A percentile compares a stretch with the other conserved stretches of the same genome.
These are phyloP conservation scores for Pichia sp. DNA, from an alignment of 1,139 yeast species.

Conservation along the genomic window DNA sequence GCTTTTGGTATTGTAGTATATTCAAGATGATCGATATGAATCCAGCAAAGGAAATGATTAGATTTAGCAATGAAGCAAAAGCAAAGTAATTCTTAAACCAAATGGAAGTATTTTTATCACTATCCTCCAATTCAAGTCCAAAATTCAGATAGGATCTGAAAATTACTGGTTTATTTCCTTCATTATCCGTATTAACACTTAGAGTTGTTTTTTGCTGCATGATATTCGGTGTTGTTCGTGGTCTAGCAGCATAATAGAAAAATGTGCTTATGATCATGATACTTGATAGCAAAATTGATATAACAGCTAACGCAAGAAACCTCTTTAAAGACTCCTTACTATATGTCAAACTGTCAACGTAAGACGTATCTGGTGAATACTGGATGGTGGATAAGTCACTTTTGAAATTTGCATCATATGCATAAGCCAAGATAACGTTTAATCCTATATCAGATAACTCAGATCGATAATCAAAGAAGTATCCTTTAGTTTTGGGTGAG, in stretches of 20 bases:
- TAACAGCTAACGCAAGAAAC: conserved; percentile 20
- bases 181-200: too few relatives aligned
- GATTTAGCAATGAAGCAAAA: conserved; percentile 26
- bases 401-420: conserved; percentile 23
- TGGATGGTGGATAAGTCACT: conserved; percentile 16
- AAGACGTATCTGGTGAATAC: conserved; percentile 17
- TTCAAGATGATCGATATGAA: conserved; percentile 25
- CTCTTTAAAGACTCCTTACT: conserved; percentile 13
- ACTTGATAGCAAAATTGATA: conserved; percentile 25
- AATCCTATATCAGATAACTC: conserved; percentile 35
- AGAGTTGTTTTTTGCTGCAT: too few relatives aligned
- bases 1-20: conserved; percentile 23
- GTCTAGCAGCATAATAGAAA: conserved; percentile 26
- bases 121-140: background rate
- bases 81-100: conserved; percentile 23
- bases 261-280: conserved; percentile 27
- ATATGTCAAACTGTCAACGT: conserved; percentile 15
- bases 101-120: conserved; percentile 27
- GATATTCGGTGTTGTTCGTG: too few relatives aligned
- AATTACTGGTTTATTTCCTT: too few relatives aligned
- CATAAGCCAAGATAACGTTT: conserved; percentile 40
- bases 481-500: conserved; percentile 5
- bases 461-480: conserved; percentile 38
- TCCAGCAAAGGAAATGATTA: conserved; percentile 11
- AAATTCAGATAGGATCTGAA: too few relatives aligned